Conservation (phyloP, 1,284 basidiomycete genomes). For the Vanrija humicola region DNA sequence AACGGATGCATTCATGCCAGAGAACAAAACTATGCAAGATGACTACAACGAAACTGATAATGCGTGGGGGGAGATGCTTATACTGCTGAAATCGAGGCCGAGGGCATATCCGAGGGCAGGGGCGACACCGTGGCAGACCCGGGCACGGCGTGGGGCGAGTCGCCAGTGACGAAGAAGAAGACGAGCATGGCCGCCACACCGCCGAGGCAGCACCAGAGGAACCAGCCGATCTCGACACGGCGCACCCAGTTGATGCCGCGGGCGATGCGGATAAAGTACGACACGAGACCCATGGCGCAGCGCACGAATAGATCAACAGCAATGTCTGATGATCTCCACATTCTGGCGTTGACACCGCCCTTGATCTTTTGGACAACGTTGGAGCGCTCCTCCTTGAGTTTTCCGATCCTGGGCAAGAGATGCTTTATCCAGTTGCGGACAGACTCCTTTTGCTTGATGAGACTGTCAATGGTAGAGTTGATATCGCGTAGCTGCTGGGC, state of each 20-base stretch:
- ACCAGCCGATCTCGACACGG: slow-evolving; percentile 1
- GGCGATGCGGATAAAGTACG: neutral
- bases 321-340: slow-evolving; percentile 8
- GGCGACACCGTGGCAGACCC: neutral
- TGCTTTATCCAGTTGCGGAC: slow-evolving; percentile 25
- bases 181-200: slow-evolving; percentile 4
- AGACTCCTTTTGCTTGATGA: slow-evolving; percentile 27
- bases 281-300: slow-evolving; percentile 2
- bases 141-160: neutral
- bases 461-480: slow-evolving; percentile 20
- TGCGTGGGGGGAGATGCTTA: neutral
- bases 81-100: neutral
- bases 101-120: neutral
- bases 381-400: slow-evolving; percentile 5
- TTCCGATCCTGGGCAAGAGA: slow-evolving; percentile 11
- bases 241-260: slow-evolving; percentile 6
- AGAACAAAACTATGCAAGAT: neutral
- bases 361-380: slow-evolving; percentile 9
- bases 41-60: neutral
- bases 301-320: slow-evolving; percentile 9
- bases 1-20: neutral
- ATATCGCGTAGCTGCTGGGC: slow-evolving; percentile 17
- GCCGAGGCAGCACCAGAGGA: slow-evolving; percentile 3
- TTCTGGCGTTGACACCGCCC: slow-evolving; percentile 10
- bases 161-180: slow-evolving; percentile 9